Evolutionary conservation across 805 yeast genomes (phyloP), one percentile per base, ranked within the genome.

Genomic region (Pichia californica): DNA sequence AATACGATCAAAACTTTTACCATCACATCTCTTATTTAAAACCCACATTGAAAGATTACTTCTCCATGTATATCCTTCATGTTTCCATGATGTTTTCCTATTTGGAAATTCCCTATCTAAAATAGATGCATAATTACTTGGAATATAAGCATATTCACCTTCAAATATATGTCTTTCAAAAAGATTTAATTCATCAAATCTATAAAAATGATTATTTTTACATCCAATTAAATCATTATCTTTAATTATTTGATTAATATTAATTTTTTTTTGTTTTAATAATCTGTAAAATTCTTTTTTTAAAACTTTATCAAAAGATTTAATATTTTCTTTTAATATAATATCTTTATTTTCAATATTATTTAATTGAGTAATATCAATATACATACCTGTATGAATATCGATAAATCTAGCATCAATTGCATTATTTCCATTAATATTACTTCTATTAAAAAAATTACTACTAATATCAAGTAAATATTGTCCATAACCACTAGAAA

Each of bases 361-460:
- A 11, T 55, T 57, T 31, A 72, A 46, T 3, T 69, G 68, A 11
- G 70, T 61, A 8, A 71, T 65, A 52, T 71, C 76, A 47, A 70
- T 67, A 49, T 66, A 69, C 47, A 69, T 55, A 9, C 74, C 76
- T 3, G 75, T 66, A 39, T 68, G 69, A 6, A 71, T 62, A 50
- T 76, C 79, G 18, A 75, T 70, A 49, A 73, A 74, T 19, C 80
- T 57, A 1, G 78, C 80, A 56, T 76, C 80, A 30, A 74, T 74
- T 35, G 70, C 68, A 54, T 76, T 75, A 44, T 60, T 57, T 7
- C 76, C 78, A 47, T 69, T 68, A 20, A 66, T 69, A 45, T 65
- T 65, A 30, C 48, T 52, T 41, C 70, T 55, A 36, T 60, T 50
- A 43, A 58, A 63, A 48, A 55, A 65, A 34, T 56, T 59, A 19